Evolutionary conservation across 2,329 filamentous ascomycete genomes (phyloP).

Genomic region (Mycosphaerella arachidis): DNA sequence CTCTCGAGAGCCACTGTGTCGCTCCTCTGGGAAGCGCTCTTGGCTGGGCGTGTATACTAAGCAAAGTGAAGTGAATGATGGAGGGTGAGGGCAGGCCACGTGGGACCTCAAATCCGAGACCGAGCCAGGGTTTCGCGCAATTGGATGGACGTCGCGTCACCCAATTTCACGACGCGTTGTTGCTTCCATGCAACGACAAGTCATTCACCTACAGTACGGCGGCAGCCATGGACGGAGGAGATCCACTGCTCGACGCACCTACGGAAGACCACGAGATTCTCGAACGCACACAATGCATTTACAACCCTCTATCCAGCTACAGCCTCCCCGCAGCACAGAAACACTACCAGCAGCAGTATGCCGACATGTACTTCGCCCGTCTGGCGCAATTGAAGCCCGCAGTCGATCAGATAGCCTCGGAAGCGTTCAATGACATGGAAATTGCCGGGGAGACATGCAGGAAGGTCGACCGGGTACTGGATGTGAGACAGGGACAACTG

Average conservation of each 20-base stretch:
- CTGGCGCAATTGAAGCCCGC: slow-evolving; percentile 80
- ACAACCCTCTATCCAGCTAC: slow-evolving; percentile 73
- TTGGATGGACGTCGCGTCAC: too few relatives aligned
- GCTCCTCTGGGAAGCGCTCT: too few relatives aligned
- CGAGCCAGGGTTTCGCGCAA: too few relatives aligned
- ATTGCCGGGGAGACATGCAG: slow-evolving; percentile 72
- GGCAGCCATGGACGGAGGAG: slow-evolving; percentile 10
- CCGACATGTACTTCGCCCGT: slow-evolving; percentile 94
- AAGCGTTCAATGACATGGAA: slow-evolving; percentile 71
- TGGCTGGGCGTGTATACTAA: too few relatives aligned
- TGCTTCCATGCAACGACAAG: too few relatives aligned
- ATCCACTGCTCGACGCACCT: slow-evolving; percentile 22
- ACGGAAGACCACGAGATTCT: slow-evolving; percentile 38
- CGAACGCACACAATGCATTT: slow-evolving; percentile 56
- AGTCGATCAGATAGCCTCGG: slow-evolving; percentile 68
- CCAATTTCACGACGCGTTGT: too few relatives aligned
- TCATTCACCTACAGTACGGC: too few relatives aligned
- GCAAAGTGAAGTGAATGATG: too few relatives aligned
- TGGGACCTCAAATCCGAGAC: too few relatives aligned
- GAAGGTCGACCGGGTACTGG: slow-evolving; percentile 80
- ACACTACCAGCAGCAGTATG: slow-evolving; percentile 84
- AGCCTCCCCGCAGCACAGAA: slow-evolving; percentile 59
- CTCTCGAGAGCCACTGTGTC: too few relatives aligned
- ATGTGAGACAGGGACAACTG: slow-evolving; percentile 90
- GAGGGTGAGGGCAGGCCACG: too few relatives aligned